Conservation (phyloP, 2,329 filamentous ascomycete genomes). For the Aspergillus clavatus region DNA sequence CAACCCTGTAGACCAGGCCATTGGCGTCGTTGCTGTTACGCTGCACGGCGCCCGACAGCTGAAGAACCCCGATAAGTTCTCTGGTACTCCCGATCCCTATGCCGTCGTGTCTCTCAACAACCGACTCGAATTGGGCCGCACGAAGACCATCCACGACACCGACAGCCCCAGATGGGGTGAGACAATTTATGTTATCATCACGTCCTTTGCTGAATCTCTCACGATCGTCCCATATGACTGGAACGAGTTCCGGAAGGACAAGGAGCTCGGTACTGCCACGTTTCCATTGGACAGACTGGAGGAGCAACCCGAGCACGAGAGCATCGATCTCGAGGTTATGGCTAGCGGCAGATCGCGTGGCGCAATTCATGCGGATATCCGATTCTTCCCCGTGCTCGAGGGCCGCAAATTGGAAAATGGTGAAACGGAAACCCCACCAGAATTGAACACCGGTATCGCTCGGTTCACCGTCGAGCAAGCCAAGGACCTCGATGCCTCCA, state of each 20-base stretch:
- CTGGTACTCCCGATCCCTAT: constrained; percentile 88
- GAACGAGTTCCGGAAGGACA: constrained; percentile 95
- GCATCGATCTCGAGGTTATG: constrained; percentile 76
- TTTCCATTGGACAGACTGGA: constrained; percentile 82
- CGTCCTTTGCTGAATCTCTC: constrained; percentile 80
- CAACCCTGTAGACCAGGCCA: constrained; percentile 87
- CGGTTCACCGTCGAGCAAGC: constrained; percentile 92
- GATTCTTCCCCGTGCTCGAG: constrained; percentile 91
- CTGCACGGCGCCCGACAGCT: constrained; percentile 86
- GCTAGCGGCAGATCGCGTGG: constrained; percentile 80
- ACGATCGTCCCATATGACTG: constrained; percentile 85
- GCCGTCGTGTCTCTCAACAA: constrained; percentile 78
- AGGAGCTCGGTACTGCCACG: constrained; percentile 81
- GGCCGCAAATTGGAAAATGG: constrained; percentile 64
- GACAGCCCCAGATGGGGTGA: constrained; percentile 91
- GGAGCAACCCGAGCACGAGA: constrained; percentile 71
- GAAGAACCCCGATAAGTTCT: constrained; percentile 93
- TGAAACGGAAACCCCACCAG: constrained; percentile 72
- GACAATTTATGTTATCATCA: constrained; percentile 91
- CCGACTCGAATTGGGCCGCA: constrained; percentile 74
- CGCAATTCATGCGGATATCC: constrained; percentile 72
- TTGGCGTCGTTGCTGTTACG: constrained; percentile 87
- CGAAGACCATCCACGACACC: constrained; percentile 81
- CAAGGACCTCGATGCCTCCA: constrained; percentile 88
- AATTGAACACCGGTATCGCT: constrained; percentile 88